Base-by-base conservation (phyloP, 225 moss, liverwort and hornwort genomes). In the Neckera pumila region DNA sequence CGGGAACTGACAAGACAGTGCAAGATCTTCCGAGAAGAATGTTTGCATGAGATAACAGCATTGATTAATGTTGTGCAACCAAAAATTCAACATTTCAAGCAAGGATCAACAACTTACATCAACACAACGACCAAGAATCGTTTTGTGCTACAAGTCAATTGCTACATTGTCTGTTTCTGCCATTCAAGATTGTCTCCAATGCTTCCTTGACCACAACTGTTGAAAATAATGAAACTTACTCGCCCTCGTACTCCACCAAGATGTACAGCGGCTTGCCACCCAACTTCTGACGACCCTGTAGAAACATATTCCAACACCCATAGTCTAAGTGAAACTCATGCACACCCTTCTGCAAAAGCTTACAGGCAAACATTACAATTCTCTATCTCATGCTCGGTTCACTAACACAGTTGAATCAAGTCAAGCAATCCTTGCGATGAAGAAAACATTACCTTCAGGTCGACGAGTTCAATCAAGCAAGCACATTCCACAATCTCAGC, bases 401-500 rank as follows among this genome's bases (percentile, higher is more conserved):
- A 74, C 40, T 25, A 25, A 40, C 25, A 71, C 57, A 87, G 36
- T 26, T 71, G 57, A 60, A 82, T 91, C 60, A 90, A 83, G 51
- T 33, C 57, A 27, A 87, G 28, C 71, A 62, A 78, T 27, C 28
- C 21, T 65, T 40, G 64, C 17, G 78, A 54, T 45, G 30, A 64
- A 81, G 38, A 61, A 71, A 64, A 59, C 7, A n/a, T 45, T 72
- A 98, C 97, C 96, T 96, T 96, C 15, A 98, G 88, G 86, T 96
- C 97, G 3, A 93, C 89, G 8, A 97, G 93, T 91, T 99, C 98
- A 73, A 99, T 91, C 89, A 99, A 87, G 84, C 98, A 99, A 34
- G 92, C 95, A 79, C 98, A 97, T 86, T 99, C 98, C 74, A 99
- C 97, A 78, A 99, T 92, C 84, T 94, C 92, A 2, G 94, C 97